A percentile compares a stretch with the other conserved stretches of the same genome.
phyloP scores from a whole-genome alignment of 1,284 basidiomycete species.

The Anthracocystis setariae region DNA sequence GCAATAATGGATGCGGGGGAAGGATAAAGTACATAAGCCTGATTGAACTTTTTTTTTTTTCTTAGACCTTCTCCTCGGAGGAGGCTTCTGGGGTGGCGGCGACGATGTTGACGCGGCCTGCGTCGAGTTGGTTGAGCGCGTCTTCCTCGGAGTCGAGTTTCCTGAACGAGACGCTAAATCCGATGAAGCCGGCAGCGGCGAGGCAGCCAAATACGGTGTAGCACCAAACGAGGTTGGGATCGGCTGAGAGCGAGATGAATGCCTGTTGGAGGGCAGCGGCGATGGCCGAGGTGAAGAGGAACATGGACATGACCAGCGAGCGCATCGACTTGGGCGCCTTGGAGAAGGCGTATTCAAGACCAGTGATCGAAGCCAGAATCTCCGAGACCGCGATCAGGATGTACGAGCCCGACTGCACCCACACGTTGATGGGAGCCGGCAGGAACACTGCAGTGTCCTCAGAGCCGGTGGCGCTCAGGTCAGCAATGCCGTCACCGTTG shows the following conservation, averaged over 20 bases:
- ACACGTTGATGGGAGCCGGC: constrained; percentile 65
- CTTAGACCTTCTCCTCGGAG: constrained; percentile 38
- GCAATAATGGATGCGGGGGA: too few species aligned
- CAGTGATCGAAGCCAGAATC: constrained; percentile 85
- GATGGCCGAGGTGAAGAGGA: constrained; percentile 78
- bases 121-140: constrained; percentile 54
- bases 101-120: constrained; percentile 25
- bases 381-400: constrained; percentile 70
- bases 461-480: constrained; percentile 29
- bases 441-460: constrained; percentile 18
- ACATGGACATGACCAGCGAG: constrained; percentile 67
- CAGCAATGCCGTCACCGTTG: constrained; percentile 43
- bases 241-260: constrained; percentile 72
- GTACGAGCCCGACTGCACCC: constrained; percentile 70
- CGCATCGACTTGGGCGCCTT: constrained; percentile 71
- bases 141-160: constrained; percentile 75
- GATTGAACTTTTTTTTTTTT: not conserved
- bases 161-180: constrained; percentile 76
- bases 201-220: constrained; percentile 72
- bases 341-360: constrained; percentile 84
- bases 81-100: too few species aligned
- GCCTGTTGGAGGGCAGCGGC: constrained; percentile 71
- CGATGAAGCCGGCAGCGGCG: constrained; percentile 67
- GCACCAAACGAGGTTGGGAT: constrained; percentile 72
- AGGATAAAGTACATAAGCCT: constrained; percentile 22